Conservation (phyloP, 352 stramenopile species). For the Lagenidium sp. region DNA sequence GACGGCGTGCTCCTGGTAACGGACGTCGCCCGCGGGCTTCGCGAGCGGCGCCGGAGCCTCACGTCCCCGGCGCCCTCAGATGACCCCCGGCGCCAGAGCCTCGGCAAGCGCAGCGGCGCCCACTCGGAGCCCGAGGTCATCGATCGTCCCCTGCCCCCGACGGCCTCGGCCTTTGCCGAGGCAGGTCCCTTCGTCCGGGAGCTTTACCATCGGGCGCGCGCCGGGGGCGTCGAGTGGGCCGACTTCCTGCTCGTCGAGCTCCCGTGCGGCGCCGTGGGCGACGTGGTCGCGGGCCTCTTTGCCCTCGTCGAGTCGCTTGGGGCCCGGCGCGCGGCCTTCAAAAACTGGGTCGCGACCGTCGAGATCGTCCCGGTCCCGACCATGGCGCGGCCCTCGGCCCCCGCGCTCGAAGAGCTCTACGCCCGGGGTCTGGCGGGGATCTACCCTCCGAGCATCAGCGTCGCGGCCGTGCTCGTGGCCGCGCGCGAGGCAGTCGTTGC, state of each 20-base stretch:
- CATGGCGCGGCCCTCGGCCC: neutral
- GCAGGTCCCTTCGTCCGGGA: constrained; percentile 26
- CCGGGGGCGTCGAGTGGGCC: constrained; percentile 60
- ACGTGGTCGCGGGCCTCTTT: constrained; percentile 30
- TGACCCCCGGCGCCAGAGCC: constrained; percentile 11
- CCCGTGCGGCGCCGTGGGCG: constrained; percentile 15
- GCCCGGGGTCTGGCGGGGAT: constrained; percentile 19
- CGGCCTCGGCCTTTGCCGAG: constrained; percentile 25
- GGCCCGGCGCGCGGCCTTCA: constrained; percentile 47
- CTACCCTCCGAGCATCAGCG: constrained; percentile 35
- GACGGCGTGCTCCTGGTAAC: constrained; percentile 46
- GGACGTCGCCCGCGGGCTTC: constrained; percentile 17
- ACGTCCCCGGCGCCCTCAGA: constrained; percentile 5
- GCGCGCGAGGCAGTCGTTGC: constrained; percentile 34
- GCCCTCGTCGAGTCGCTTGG: constrained; percentile 20
- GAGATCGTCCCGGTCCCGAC: constrained; percentile 27
- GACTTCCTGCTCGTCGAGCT: constrained; percentile 65
- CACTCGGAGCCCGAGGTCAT: neutral
- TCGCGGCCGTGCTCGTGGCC: constrained; percentile 42
- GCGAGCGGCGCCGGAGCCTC: constrained; percentile 19
- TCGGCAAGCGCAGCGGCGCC: neutral
- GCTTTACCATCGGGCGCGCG: constrained; percentile 25
- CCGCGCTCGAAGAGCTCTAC: constrained; percentile 13
- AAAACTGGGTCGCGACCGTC: constrained; percentile 41
- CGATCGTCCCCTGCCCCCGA: constrained; percentile 1